Evolutionary conservation across 2,329 filamentous ascomycete species (phyloP).

Genomic region (Claviceps africana): DNA sequence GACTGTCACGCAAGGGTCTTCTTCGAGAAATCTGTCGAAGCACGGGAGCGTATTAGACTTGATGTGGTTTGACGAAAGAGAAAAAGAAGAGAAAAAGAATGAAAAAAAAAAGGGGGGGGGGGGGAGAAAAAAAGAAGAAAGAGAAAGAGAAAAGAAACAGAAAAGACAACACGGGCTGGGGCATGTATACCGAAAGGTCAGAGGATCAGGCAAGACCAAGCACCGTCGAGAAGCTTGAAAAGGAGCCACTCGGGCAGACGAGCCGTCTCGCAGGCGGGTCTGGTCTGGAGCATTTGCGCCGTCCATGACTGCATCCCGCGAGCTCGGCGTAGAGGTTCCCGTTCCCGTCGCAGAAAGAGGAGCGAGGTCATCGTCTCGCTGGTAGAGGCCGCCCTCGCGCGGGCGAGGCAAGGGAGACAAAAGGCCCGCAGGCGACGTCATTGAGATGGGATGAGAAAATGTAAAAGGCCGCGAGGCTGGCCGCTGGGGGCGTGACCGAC

Average conservation of each 20-base stretch:
- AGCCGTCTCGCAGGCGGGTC: slow-evolving; percentile 6
- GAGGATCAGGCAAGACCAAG: slow-evolving; percentile 44
- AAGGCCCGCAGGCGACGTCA: slow-evolving; percentile 7
- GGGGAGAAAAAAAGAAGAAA: background rate
- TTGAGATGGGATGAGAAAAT: background rate
- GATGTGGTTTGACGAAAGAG: background rate
- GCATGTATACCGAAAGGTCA: slow-evolving; percentile 36
- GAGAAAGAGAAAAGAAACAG: background rate
- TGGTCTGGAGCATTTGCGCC: background rate
- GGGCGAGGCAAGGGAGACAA: slow-evolving; percentile 4
- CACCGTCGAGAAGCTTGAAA: slow-evolving; percentile 24
- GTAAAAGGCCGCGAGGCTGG: background rate
- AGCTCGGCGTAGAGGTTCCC: background rate
- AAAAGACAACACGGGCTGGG: background rate
- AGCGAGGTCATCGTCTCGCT: slow-evolving; percentile 6
- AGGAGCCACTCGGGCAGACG: slow-evolving; percentile 6
- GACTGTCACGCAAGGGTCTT: slow-evolving; percentile 63
- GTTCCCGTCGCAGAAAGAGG: background rate
- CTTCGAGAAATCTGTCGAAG: slow-evolving; percentile 56
- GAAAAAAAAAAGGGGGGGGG: too few species aligned
- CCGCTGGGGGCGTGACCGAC: slow-evolving; percentile 4
- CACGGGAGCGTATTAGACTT: slow-evolving; percentile 3
- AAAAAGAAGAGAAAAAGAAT: background rate
- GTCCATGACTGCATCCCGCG: slow-evolving; percentile 2
- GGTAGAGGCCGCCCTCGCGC: slow-evolving; percentile 4